Conservation (phyloP, 306 rosid species). For the Sindora glabra region DNA sequence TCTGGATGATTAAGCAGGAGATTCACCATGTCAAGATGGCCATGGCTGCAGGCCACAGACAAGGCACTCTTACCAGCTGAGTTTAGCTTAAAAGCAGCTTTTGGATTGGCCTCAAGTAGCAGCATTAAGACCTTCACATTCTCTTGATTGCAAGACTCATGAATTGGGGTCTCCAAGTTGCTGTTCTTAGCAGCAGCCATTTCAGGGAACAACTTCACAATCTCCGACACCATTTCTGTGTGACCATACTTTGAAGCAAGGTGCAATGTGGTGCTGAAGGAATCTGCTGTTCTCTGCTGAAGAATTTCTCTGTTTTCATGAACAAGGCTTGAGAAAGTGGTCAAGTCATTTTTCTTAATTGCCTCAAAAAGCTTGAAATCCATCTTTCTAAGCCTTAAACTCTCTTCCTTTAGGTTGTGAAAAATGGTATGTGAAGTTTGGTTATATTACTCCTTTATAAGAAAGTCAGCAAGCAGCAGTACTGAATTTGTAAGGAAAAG, state of each 20-base stretch:
- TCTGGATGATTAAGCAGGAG: slow-evolving; percentile 32
- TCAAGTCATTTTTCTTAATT: slow-evolving; percentile 24
- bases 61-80: slow-evolving; percentile 26
- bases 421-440: not conserved
- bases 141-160: slow-evolving; percentile 49
- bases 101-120: slow-evolving; percentile 39
- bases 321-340: slow-evolving; percentile 27
- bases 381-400: slow-evolving; percentile 21
- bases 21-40: slow-evolving; percentile 47
- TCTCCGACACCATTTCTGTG: slow-evolving; percentile 35
- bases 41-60: slow-evolving; percentile 46
- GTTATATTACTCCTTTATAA: slow-evolving; percentile 6
- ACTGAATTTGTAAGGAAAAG: not conserved
- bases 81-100: slow-evolving; percentile 33
- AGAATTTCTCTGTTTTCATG: slow-evolving; percentile 32
- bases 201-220: slow-evolving; percentile 40
- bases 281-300: slow-evolving; percentile 34
- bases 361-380: slow-evolving; percentile 40
- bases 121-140: slow-evolving; percentile 26
- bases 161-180: slow-evolving; percentile 49
- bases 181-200: slow-evolving; percentile 49
- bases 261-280: slow-evolving; percentile 53
- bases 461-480: not conserved
- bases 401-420: not conserved
- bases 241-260: slow-evolving; percentile 51